Evolutionary conservation across 2,329 filamentous ascomycete species (phyloP).

Genomic region (Mycosphaerella sp.): DNA sequence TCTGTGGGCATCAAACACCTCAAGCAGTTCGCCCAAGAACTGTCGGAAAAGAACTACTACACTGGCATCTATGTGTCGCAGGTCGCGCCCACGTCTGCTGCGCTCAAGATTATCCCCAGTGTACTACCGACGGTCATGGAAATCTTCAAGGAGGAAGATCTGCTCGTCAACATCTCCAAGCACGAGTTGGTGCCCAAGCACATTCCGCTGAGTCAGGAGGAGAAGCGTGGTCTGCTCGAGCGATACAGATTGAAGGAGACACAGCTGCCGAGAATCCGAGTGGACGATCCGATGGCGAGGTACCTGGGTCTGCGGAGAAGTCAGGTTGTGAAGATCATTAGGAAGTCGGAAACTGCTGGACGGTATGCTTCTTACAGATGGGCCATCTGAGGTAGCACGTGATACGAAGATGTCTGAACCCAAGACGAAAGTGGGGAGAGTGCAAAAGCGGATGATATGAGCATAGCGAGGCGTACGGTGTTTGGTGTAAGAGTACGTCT

Average conservation of each 20-base stretch:
- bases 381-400: slow-evolving; percentile 39
- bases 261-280: slow-evolving; percentile 85
- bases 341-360: slow-evolving; percentile 89
- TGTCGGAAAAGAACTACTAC: slow-evolving; percentile 72
- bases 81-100: slow-evolving; percentile 74
- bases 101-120: slow-evolving; percentile 76
- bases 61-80: slow-evolving; percentile 87
- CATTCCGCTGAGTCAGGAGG: slow-evolving; percentile 79
- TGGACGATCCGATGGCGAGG: slow-evolving; percentile 84
- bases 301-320: slow-evolving; percentile 87
- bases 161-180: slow-evolving; percentile 96
- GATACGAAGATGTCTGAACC: background rate
- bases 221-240: slow-evolving; percentile 78
- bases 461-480: slow-evolving; percentile 19
- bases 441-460: slow-evolving; percentile 5
- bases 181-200: slow-evolving; percentile 96
- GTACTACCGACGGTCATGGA: slow-evolving; percentile 78
- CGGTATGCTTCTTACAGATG: slow-evolving; percentile 92
- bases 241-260: slow-evolving; percentile 96
- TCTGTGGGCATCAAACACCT: slow-evolving; percentile 87
- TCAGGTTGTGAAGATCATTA: slow-evolving; percentile 97
- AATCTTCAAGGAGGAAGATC: slow-evolving; percentile 90
- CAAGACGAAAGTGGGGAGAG: background rate
- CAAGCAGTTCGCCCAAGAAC: slow-evolving; percentile 78
- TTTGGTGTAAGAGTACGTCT: background rate